Percentiles rank a stretch among this genome's conserved stretches.
phyloP scores from a whole-genome alignment of 257 asterid species.

The Lavandula angustifolia region DNA sequence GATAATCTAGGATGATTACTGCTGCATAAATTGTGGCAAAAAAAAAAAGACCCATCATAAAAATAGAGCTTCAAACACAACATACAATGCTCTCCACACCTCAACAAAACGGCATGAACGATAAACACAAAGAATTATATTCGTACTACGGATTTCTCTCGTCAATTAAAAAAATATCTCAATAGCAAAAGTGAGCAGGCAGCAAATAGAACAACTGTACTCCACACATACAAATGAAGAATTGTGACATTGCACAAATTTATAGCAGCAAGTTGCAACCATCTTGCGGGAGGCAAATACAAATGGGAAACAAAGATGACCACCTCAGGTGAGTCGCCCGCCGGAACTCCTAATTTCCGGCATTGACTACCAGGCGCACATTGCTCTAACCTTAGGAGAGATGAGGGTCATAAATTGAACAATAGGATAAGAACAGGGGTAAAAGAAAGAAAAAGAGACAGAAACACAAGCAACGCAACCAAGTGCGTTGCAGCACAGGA shows the following conservation, averaged over 20 bases:
- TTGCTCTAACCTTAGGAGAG: constrained; percentile 41
- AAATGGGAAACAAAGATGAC: constrained; percentile 34
- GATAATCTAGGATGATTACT: too few relatives aligned
- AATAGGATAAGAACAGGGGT: neutral
- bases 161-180: too few relatives aligned
- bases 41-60: too few relatives aligned
- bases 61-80: too few relatives aligned
- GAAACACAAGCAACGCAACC: constrained; percentile 30
- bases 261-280: constrained; percentile 10
- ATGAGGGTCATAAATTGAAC: constrained; percentile 16
- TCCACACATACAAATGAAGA: constrained; percentile 20
- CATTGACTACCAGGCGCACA: constrained; percentile 85
- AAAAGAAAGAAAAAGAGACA: neutral
- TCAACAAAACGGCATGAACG: too few relatives aligned
- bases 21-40: too few relatives aligned
- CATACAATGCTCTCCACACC: too few relatives aligned
- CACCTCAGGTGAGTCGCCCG: constrained; percentile 83
- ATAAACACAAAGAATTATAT: too few relatives aligned
- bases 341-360: constrained; percentile 51
- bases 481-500: constrained; percentile 23
- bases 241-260: constrained; percentile 28
- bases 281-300: constrained; percentile 13
- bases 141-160: too few relatives aligned
- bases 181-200: too few relatives aligned
- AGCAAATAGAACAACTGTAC: too few relatives aligned